These are phyloP conservation scores for Trametes versicolor DNA, from an alignment of 1,284 basidiomycete species.

Conservation along the genomic window DNA sequence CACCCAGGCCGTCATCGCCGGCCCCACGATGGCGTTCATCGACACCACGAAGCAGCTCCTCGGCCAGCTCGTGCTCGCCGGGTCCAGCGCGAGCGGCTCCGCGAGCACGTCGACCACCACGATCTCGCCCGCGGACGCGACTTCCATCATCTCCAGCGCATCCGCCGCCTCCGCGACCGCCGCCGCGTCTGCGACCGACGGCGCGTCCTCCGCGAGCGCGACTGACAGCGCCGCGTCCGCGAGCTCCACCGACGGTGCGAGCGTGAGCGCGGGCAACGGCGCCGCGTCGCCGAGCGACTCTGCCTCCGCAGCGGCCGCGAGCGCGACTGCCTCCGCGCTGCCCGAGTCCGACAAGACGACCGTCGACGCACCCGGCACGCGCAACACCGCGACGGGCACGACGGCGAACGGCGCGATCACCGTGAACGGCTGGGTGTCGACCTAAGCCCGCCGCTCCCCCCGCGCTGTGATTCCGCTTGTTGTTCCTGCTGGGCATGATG, in stretches of 20 bases:
- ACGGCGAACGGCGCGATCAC: slow-evolving; percentile 50
- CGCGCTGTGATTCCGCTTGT: background rate
- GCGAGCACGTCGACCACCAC: slow-evolving; percentile 30
- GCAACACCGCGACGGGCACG: slow-evolving; percentile 52
- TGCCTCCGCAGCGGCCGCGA: slow-evolving; percentile 40
- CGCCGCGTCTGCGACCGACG: slow-evolving; percentile 1
- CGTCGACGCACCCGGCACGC: slow-evolving; percentile 41
- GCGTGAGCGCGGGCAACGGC: slow-evolving; percentile 21
- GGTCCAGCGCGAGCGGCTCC: slow-evolving; percentile 26
- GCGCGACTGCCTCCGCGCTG: slow-evolving; percentile 25
- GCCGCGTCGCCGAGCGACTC: slow-evolving; percentile 23
- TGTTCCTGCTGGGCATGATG: background rate
- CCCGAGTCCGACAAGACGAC: slow-evolving; percentile 36
- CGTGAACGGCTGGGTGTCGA: slow-evolving; percentile 43
- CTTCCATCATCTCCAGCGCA: slow-evolving; percentile 33
- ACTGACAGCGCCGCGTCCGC: slow-evolving; percentile 22
- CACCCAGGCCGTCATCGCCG: slow-evolving; percentile 68
- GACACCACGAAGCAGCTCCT: slow-evolving; percentile 64
- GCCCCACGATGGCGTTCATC: slow-evolving; percentile 76
- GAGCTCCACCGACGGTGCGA: slow-evolving; percentile 11
- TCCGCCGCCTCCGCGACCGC: slow-evolving; percentile 17
- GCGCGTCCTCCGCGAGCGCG: slow-evolving; percentile 7
- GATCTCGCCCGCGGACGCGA: slow-evolving; percentile 36
- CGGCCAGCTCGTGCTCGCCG: slow-evolving; percentile 54
- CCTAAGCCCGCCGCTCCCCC: background rate